A percentile compares a stretch with the other conserved stretches of the same genome.
These are phyloP conservation scores for Fusarium bactridioides DNA, from an alignment of 2,329 filamentous ascomycete species.

Conservation along the genomic window DNA sequence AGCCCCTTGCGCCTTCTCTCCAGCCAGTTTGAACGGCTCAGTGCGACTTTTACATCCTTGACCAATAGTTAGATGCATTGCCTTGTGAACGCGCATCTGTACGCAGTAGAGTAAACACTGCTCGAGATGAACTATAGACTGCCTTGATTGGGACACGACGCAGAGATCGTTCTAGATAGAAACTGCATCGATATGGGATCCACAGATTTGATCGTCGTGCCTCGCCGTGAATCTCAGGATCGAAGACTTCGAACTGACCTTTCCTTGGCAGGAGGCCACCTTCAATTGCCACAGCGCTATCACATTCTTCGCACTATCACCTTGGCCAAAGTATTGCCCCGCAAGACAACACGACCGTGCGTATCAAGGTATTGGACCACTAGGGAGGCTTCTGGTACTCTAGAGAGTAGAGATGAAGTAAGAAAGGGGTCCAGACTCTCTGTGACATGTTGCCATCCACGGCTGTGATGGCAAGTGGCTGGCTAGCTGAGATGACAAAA, in stretches of 20 bases:
- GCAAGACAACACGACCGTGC: not conserved
- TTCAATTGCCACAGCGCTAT: not conserved
- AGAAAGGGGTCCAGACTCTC: not conserved
- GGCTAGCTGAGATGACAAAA: not conserved
- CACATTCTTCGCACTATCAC: not conserved
- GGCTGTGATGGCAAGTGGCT: not conserved
- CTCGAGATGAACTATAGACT: not conserved
- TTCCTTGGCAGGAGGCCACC: not conserved
- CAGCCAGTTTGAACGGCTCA: rapidly evolving
- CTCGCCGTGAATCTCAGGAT: not conserved
- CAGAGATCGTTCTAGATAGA: not conserved
- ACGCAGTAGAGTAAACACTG: not conserved
- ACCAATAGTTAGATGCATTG: not conserved
- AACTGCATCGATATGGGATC: not conserved
- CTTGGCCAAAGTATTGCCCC: not conserved
- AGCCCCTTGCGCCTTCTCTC: not conserved
- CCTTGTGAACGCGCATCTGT: rapidly evolving
- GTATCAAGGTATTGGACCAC: rapidly evolving
- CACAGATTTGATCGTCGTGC: not conserved
- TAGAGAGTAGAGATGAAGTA: rapidly evolving
- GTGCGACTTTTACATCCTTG: not conserved
- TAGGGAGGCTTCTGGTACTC: not conserved
- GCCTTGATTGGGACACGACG: not conserved
- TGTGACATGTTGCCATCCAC: not conserved
- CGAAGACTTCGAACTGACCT: not conserved